Evolutionary conservation across 768 basidiomycete species (phyloP).

Genomic region (Ramaria sp.): DNA sequence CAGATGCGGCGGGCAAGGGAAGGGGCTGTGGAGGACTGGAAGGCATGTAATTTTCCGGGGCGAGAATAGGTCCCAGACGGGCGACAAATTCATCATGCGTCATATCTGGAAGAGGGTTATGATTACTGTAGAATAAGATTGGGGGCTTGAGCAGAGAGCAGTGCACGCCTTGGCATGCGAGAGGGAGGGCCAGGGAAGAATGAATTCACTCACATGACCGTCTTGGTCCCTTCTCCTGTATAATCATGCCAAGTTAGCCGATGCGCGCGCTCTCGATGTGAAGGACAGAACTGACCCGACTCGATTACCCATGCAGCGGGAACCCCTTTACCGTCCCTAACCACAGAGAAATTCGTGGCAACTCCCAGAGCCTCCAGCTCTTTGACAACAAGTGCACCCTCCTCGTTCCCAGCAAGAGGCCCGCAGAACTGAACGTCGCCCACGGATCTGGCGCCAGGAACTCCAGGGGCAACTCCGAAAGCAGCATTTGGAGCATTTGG

Average conservation of each 20-base stretch:
- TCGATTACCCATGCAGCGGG: conserved; percentile 78
- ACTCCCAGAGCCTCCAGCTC: conserved; percentile 62
- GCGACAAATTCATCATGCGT: conserved; percentile 82
- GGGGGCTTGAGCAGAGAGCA: conserved; percentile 22
- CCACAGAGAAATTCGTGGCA: conserved; percentile 61
- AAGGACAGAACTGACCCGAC: conserved; percentile 36
- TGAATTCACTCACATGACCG: conserved; percentile 9
- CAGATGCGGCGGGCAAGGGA: conserved; percentile 19
- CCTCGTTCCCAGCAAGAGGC: conserved; percentile 60
- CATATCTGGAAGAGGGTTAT: conserved; percentile 80
- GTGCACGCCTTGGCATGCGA: background rate
- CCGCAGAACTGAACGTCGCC: conserved; percentile 66
- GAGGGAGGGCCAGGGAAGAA: background rate
- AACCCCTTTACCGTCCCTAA: conserved; percentile 61
- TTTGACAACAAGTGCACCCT: conserved; percentile 49
- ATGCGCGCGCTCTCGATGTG: background rate
- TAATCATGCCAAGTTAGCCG: background rate
- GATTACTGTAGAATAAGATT: conserved; percentile 48
- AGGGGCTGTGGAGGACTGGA: conserved; percentile 18
- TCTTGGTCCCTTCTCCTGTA: background rate
- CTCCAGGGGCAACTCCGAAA: background rate
- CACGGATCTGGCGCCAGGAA: conserved; percentile 15
- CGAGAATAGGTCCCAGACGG: conserved; percentile 68
- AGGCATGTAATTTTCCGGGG: conserved; percentile 66
- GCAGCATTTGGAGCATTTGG: background rate